Base-by-base conservation (phyloP, 495 filamentous ascomycete genomes). In the Penicillium bialowiezense region DNA sequence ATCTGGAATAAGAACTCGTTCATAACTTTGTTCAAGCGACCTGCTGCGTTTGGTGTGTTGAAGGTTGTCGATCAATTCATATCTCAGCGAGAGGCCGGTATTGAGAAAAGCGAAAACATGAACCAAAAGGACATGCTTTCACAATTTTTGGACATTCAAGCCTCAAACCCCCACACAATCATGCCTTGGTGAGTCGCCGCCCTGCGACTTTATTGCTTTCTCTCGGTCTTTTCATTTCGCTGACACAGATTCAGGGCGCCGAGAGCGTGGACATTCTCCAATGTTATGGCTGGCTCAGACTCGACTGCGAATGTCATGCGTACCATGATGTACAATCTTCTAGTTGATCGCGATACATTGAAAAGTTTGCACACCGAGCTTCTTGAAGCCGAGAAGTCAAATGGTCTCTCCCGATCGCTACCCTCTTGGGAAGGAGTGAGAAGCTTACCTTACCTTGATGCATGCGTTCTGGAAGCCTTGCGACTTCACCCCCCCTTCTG, bases 381-480 rank as follows among this genome's bases (percentile, higher is more conserved):
- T 19, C 43, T n/a, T 10, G 43, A 46, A 36, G 24, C 34, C 33
- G 31, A 52, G 32, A 9, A 31, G 7, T 41, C 41, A 20, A 37
- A 19, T 13, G 43, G 32, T 12, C 41, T 62, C 17, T 44, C 60
- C 14, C 15, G 38, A 13, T 57, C 54, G 9, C 31, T 51, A 4
- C 49, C 50, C 7, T 32, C 35, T 36, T 69, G 55, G 59, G 58
- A 62, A 13, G 60, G 69, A 42, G 39, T 53, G 8, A 47, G 50
- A 29, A 28, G 48, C 14, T 52, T 70, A 10, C 61, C 70, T 2
- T 71, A 66, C 51, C 63, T 73, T 5, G 55, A 68, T 33, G 71
- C 71, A 5, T 54, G 54, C 51, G 73, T 86, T 34, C 84, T 82
- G 55, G 84, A 86, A 59, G 71, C 77, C 7, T 77, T 84, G 65